Evolutionary conservation across 2,329 filamentous ascomycete species (phyloP).

Genomic region (Fonsecaea pedrosoi): DNA sequence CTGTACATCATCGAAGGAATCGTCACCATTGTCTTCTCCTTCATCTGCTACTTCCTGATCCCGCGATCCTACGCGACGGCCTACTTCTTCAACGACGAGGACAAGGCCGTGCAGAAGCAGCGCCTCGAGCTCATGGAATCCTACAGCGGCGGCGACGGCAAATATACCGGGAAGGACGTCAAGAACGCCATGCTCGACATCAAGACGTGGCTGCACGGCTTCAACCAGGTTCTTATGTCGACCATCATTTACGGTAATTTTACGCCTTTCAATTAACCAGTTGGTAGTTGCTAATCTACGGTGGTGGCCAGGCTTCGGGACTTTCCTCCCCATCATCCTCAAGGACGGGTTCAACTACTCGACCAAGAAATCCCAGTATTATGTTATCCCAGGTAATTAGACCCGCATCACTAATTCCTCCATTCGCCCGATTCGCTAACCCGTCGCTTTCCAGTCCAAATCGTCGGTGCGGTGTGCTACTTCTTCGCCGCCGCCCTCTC

Average conservation of each 20-base stretch:
- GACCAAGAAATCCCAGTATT: slow-evolving; percentile 58
- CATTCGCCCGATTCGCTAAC: neutral
- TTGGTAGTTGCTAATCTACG: neutral
- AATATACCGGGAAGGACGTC: slow-evolving; percentile 61
- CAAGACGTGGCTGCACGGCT: slow-evolving; percentile 59
- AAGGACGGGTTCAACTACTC: slow-evolving; percentile 57
- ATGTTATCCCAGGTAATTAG: slow-evolving; percentile 55
- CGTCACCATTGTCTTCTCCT: slow-evolving; percentile 20
- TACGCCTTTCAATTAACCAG: no score
- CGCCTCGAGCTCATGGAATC: slow-evolving; percentile 53
- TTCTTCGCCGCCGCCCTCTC: slow-evolving; percentile 44
- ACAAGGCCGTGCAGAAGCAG: slow-evolving; percentile 58
- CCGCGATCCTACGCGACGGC: slow-evolving; percentile 16
- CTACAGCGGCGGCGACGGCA: slow-evolving; percentile 57
- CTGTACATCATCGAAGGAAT: slow-evolving; percentile 35
- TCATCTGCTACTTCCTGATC: slow-evolving; percentile 21
- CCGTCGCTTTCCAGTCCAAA: slow-evolving; percentile 47
- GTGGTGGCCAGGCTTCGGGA: slow-evolving; percentile 56
- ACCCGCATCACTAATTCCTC: neutral
- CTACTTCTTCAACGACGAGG: slow-evolving; percentile 57
- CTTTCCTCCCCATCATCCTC: slow-evolving; percentile 64
- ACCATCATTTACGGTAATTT: slow-evolving; percentile 54
- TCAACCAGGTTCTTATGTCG: slow-evolving; percentile 61
- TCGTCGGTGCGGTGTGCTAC: slow-evolving; percentile 46
- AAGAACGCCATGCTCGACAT: slow-evolving; percentile 56